Evolutionary conservation across 192 early-diverging fungal species (phyloP), one percentile per base, ranked within the genome.

Genomic region (Phlyctochytrium bullatum): DNA sequence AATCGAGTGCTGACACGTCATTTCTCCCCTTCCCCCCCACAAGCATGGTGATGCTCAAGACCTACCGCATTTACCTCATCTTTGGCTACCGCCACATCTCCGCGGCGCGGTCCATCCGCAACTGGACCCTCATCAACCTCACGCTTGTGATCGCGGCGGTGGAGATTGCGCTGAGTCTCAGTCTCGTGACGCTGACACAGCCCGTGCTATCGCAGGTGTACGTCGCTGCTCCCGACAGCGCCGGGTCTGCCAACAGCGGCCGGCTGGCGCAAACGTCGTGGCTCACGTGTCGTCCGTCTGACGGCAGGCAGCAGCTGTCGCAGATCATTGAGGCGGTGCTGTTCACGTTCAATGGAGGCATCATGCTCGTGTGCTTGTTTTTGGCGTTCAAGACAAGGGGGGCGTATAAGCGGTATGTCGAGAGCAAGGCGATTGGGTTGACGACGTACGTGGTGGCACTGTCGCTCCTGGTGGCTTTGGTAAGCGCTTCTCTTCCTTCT

Each of bases 21-120:
- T 47, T 47, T 20, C 6, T 20, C 6, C 40, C 40, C 20, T 6
- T 47, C 20, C 6, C 6, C 6, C 6, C 20, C 40, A 47, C 6
- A 47, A 47, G 62, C 2, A 64, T 64, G 62, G 6, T 64, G 16
- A 50, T 52, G 62, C 36, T 64, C 27, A 64, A 64, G 30, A 64
- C 62, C 25, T 64, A 64, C 62, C 34, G 62, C 36, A 64, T 64
- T 40, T 64, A 64, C 62, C 6, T 28, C 31, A 52, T 64, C 30
- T 52, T 64, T 53, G 62, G 62, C 16, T 64, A 64, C 62, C 14
- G 20, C 16, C 25, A 34, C 14, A 28, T 28, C 25, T 35, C 51
- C 36, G 25, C 34, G 6, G 6, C 51, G 34, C 16, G 32, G 14
- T 14, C 6, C n/a, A 64, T 64, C 16, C 25, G 14, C 4, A 52